Conservation (phyloP, 257 asterid species). For the Plantago elongata region DNA sequence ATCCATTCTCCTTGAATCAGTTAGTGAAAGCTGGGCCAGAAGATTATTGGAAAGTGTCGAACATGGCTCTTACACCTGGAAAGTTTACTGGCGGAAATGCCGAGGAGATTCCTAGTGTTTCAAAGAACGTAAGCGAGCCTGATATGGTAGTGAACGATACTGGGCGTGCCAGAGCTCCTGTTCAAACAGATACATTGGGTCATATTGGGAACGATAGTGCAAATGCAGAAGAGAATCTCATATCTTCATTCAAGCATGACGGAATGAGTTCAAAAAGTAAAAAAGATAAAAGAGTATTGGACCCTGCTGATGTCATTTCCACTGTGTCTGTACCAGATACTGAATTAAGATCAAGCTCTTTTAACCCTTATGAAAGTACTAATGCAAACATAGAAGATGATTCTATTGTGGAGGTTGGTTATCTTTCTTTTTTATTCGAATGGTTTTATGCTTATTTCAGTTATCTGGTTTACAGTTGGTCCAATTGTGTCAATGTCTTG, state of each 20-base stretch:
- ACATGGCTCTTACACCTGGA: slow-evolving; percentile 30
- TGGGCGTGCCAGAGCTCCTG: slow-evolving; percentile 24
- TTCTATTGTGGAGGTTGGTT: slow-evolving; percentile 74
- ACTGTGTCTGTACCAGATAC: slow-evolving; percentile 37
- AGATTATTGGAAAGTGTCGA: slow-evolving; percentile 54
- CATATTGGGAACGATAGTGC: slow-evolving; percentile 27
- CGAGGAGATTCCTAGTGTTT: slow-evolving; percentile 32
- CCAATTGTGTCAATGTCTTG: neutral
- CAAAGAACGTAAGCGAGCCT: slow-evolving; percentile 30
- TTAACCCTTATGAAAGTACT: slow-evolving; percentile 17
- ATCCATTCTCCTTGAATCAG: slow-evolving; percentile 65
- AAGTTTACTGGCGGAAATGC: slow-evolving; percentile 27
- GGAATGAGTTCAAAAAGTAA: slow-evolving; percentile 36
- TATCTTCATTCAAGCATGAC: slow-evolving; percentile 27
- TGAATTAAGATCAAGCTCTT: slow-evolving; percentile 25
- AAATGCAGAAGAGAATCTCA: slow-evolving; percentile 28
- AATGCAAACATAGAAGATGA: slow-evolving; percentile 53
- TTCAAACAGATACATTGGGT: slow-evolving; percentile 31
- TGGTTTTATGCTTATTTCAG: slow-evolving; percentile 12
- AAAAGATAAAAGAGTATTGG: slow-evolving; percentile 34
- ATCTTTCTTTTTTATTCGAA: slow-evolving; percentile 19
- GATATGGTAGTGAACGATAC: slow-evolving; percentile 31
- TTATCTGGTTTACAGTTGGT: slow-evolving; percentile 2
- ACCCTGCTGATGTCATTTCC: slow-evolving; percentile 27
- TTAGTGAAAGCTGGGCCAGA: slow-evolving; percentile 72